phyloP scores from a whole-genome alignment of 371 early-diverging fungal species.

The Lichtheimia hyalospora region DNA sequence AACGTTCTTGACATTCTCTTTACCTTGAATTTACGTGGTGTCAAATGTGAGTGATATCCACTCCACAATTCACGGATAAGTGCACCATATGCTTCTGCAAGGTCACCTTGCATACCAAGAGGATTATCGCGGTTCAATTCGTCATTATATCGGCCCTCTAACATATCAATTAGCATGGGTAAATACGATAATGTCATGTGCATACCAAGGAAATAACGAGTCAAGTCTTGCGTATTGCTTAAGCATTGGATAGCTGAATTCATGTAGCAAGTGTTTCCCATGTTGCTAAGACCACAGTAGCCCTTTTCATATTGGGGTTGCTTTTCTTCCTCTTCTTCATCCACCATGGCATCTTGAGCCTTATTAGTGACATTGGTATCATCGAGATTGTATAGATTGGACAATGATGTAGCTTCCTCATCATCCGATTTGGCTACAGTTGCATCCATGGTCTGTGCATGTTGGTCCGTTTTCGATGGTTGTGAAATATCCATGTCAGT shows the following conservation, averaged over 20 bases:
- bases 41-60: slow-evolving; percentile 35
- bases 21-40: slow-evolving; percentile 73
- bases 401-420: neutral
- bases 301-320: slow-evolving; percentile 27
- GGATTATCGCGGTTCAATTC: slow-evolving; percentile 59
- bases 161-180: neutral
- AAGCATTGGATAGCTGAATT: slow-evolving; percentile 82
- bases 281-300: slow-evolving; percentile 68
- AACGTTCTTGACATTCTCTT: neutral
- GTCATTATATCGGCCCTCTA: slow-evolving; percentile 35
- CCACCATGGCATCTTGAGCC: neutral
- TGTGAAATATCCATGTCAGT: neutral
- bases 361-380: neutral
- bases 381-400: neutral
- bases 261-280: slow-evolving; percentile 92
- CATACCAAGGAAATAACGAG: slow-evolving; percentile 55
- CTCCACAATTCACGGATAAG: slow-evolving; percentile 64
- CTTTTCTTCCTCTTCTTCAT: neutral
- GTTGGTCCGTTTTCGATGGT: neutral
- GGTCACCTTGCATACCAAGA: slow-evolving; percentile 57
- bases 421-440: neutral
- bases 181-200: neutral
- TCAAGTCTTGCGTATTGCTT: slow-evolving; percentile 64
- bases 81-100: slow-evolving; percentile 65
- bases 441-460: neutral